These are phyloP conservation scores for Citrullus colocynthis DNA, from an alignment of 306 rosid species.

Conservation along the genomic window DNA sequence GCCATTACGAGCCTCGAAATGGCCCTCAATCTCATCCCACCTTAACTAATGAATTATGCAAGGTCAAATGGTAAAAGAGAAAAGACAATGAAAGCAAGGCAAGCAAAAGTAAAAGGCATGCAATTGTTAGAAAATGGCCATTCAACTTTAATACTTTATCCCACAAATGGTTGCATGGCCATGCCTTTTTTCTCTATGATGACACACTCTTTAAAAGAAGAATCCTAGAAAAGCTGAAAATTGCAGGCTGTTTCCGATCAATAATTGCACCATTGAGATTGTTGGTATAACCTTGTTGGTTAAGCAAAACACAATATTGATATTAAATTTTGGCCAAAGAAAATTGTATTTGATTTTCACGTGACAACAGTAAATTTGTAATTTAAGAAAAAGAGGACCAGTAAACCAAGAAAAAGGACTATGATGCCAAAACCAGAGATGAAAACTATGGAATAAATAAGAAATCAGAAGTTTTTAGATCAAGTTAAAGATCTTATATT, in stretches of 20 bases:
- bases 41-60: not conserved
- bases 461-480: no score
- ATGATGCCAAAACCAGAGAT: no score
- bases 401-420: no score
- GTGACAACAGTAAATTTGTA: no score
- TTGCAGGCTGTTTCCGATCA: not conserved
- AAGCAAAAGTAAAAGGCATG: not conserved
- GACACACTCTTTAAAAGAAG: not conserved
- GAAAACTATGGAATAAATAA: no score
- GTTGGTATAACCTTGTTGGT: not conserved
- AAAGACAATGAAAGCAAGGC: not conserved
- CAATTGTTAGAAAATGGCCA: not conserved
- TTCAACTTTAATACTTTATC: not conserved
- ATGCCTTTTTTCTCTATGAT: not conserved
- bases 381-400: no score
- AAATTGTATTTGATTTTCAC: no score
- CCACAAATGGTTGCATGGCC: not conserved
- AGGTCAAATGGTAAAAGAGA: not conserved
- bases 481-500: no score
- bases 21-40: not conserved
- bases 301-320: not conserved
- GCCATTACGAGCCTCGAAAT: no score
- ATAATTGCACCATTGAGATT: not conserved
- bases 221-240: not conserved
- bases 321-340: no score